Percentiles rank a stretch among this genome's conserved stretches.
Evolutionary conservation across 2,329 filamentous ascomycete genomes (phyloP).

Genomic region (Fulvia fulva): DNA sequence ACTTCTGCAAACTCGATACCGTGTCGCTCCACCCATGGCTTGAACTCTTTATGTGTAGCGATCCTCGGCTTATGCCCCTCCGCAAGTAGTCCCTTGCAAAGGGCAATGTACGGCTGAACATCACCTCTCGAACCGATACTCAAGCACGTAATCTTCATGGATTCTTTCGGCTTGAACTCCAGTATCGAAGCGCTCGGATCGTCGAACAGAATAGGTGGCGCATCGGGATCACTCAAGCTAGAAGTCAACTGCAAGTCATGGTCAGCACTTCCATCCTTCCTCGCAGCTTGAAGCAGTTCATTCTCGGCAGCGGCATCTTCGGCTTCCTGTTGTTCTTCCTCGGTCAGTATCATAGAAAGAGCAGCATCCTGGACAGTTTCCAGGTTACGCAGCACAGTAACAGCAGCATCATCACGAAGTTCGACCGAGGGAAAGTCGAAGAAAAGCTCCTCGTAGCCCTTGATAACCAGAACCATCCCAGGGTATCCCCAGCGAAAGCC

Average conservation of each 20-base stretch:
- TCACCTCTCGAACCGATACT: conserved; percentile 95
- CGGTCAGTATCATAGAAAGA: conserved; percentile 64
- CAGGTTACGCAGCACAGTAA: conserved; percentile 72
- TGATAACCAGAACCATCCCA: conserved; percentile 86
- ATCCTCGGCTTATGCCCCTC: conserved; percentile 86
- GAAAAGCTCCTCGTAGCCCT: conserved; percentile 91
- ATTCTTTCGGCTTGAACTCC: conserved; percentile 79
- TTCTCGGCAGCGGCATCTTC: conserved; percentile 76
- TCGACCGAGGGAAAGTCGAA: conserved; percentile 83
- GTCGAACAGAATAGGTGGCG: conserved; percentile 79
- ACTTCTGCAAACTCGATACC: conserved; percentile 90
- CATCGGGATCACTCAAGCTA: conserved; percentile 43
- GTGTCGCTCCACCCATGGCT: conserved; percentile 82
- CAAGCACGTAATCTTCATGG: conserved; percentile 82
- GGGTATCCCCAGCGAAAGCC: conserved; percentile 90
- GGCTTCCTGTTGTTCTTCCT: conserved; percentile 66
- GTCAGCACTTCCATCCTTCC: conserved; percentile 45
- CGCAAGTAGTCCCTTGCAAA: conserved; percentile 83
- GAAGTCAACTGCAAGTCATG: conserved; percentile 36
- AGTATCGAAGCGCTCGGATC: conserved; percentile 83
- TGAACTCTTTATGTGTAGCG: conserved; percentile 88
- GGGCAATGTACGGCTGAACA: conserved; percentile 93
- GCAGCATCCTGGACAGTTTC: conserved; percentile 68
- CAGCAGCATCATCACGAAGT: conserved; percentile 79
- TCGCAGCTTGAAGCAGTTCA: conserved; percentile 70